Base-by-base conservation (phyloP, 2,329 filamentous ascomycete genomes). In the Fonsecaea nubica region DNA sequence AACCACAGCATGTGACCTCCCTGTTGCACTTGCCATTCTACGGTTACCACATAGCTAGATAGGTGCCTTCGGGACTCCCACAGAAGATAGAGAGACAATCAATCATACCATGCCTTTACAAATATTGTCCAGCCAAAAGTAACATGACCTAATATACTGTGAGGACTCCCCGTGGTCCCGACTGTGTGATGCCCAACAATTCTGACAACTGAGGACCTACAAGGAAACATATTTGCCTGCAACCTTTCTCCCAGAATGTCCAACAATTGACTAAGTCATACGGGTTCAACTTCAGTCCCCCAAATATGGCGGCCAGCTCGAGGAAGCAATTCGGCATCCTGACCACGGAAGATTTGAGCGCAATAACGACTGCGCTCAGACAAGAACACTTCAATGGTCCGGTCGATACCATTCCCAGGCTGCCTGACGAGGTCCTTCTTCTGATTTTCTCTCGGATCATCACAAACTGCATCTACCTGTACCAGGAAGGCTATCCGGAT, bases 341-440 rank as follows among this genome's bases (percentile, higher is more conserved):
- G 45, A 50, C 21, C 8, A 50, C 2, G 7, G 45, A 50, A 9
- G 45, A 50, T 10, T 3, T 50, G 12, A 9, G 15, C 15, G 38
- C 8, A 10, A 50, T 21, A 3, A 25, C 8, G 5, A 25, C 8
- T 10, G 8, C 45, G 45, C 18, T 9, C 3, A 50, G 15, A 25
- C 45, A 25, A 50, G 15, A 40, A 10, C 8, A 12, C 45, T 45
- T 7, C 10, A 25, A 3, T 13, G 13, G 45, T 50, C 3, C 6
- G 18, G 21, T 12, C 45, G 45, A 50, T 9, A 10, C 12, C 18
- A 12, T 56, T 30, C 40, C 33, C 21, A 55, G 33, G 21, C 59
- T 62, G n/a, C 59, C 59, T n/a, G 52, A 62, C 18, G 59, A 62
- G 36, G 45, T 56, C 18, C 35, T 62, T 4, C 5, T 33, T 48